Evolutionary conservation across 306 rosid species (phyloP).

Genomic region (Lathyrus oleraceus): DNA sequence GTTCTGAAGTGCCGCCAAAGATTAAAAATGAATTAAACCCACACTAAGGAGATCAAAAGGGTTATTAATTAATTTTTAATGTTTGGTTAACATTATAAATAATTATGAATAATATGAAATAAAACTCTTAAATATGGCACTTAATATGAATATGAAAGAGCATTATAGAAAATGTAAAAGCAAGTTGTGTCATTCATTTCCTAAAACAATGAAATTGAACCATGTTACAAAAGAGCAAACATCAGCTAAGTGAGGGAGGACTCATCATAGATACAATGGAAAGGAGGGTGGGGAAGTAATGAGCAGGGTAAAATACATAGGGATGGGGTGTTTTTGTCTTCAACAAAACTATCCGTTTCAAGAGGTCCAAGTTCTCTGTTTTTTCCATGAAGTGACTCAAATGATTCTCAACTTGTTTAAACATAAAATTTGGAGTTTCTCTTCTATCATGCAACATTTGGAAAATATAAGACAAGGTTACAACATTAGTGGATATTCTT

Average conservation of each 20-base stretch:
- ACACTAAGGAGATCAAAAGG: too few relatives aligned
- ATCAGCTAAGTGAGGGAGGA: not conserved
- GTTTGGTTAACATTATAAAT: too few relatives aligned
- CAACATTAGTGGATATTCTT: conserved; percentile 60
- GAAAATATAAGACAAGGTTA: conserved; percentile 45
- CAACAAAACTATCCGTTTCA: conserved; percentile 33
- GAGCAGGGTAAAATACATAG: conserved; percentile 9
- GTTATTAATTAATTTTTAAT: too few relatives aligned
- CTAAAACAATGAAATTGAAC: not conserved
- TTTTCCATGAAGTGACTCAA: conserved; percentile 45
- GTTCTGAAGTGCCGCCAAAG: too few relatives aligned
- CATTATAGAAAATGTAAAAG: not conserved
- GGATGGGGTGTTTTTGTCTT: conserved; percentile 70
- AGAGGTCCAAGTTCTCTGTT: conserved; percentile 63
- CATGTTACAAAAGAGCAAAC: not conserved
- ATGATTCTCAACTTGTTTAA: conserved; percentile 57
- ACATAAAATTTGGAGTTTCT: conserved; percentile 58
- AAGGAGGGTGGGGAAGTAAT: not conserved
- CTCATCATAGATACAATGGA: not conserved
- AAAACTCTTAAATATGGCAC: too few relatives aligned
- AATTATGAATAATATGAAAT: too few relatives aligned
- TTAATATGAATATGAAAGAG: too few relatives aligned
- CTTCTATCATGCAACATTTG: conserved; percentile 31
- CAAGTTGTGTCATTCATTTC: not conserved
- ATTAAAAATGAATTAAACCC: too few relatives aligned